A percentile compares a stretch with the other conserved stretches of the same genome.
These are phyloP conservation scores for Amylocystis lapponica DNA, from an alignment of 768 basidiomycete genomes.

Conservation along the genomic window DNA sequence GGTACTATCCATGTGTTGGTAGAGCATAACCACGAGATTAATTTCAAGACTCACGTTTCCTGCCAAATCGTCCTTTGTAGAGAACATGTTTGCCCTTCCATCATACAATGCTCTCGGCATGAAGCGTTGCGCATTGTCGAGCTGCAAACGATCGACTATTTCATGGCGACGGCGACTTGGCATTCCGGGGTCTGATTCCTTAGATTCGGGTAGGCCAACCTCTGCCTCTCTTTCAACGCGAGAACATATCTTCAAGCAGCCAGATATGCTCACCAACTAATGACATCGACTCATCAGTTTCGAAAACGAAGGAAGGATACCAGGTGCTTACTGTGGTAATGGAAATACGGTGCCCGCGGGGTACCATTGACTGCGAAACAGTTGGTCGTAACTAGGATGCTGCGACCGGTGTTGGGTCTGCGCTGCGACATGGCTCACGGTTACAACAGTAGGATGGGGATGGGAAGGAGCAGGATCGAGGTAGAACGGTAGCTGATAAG, in stretches of 20 bases:
- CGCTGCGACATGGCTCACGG: too few relatives aligned
- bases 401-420: not conserved
- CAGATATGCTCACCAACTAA: too few relatives aligned
- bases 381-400: constrained; percentile 27
- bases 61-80: not conserved
- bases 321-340: constrained; percentile 15
- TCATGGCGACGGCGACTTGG: constrained; percentile 4
- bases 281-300: too few relatives aligned
- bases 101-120: constrained; percentile 12
- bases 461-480: too few relatives aligned
- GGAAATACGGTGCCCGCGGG: constrained; percentile 13
- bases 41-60: constrained; percentile 4
- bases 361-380: constrained; percentile 26
- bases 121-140: constrained; percentile 5
- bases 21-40: not conserved
- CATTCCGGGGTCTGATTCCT: not conserved
- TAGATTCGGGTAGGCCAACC: too few relatives aligned
- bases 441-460: too few relatives aligned
- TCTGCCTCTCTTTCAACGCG: too few relatives aligned
- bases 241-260: too few relatives aligned
- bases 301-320: too few relatives aligned
- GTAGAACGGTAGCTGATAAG: too few relatives aligned
- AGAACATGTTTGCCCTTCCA: constrained; percentile 13
- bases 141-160: constrained; percentile 8
- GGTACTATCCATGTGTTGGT: constrained; percentile 1